These are phyloP conservation scores for Exophiala viscosa DNA, from an alignment of 2,329 filamentous ascomycete genomes.

Conservation along the genomic window DNA sequence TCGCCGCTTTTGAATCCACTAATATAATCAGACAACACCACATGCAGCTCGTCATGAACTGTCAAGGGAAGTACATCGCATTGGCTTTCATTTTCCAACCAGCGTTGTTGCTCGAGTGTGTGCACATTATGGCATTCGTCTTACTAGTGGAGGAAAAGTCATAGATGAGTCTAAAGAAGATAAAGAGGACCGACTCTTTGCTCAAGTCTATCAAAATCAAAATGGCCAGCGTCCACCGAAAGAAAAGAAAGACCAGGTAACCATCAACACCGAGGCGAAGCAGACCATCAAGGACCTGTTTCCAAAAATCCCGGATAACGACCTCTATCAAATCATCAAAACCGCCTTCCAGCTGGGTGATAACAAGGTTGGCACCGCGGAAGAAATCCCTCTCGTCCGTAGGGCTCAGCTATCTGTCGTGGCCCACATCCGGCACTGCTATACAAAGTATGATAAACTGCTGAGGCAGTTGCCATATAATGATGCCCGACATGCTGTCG, in stretches of 20 bases:
- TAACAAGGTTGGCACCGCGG: slow-evolving; percentile 56
- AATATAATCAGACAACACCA: slow-evolving; percentile 43
- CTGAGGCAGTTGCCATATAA: slow-evolving; percentile 52
- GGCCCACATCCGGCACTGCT: slow-evolving; percentile 59
- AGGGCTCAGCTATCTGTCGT: slow-evolving; percentile 60
- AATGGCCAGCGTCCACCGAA: slow-evolving; percentile 17
- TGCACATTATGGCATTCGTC: slow-evolving; percentile 44
- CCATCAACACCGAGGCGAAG: slow-evolving; percentile 55
- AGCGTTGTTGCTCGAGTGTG: slow-evolving; percentile 58
- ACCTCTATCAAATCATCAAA: slow-evolving; percentile 56
- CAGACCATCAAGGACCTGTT: slow-evolving; percentile 60
- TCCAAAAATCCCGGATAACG: slow-evolving; percentile 58
- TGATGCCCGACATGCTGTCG: slow-evolving; percentile 53
- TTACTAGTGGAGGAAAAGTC: slow-evolving; percentile 47
- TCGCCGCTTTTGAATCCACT: slow-evolving; percentile 6
- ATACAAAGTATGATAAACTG: slow-evolving; percentile 61
- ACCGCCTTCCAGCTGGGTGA: slow-evolving; percentile 60
- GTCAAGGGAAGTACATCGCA: slow-evolving; percentile 58
- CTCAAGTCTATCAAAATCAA: slow-evolving; percentile 24
- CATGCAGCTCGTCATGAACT: slow-evolving; percentile 50
- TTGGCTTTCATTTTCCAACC: slow-evolving; percentile 62
- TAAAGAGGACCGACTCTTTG: slow-evolving; percentile 23
- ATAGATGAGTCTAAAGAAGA: slow-evolving; percentile 31
- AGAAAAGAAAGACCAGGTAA: slow-evolving; percentile 34
- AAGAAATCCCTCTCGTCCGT: slow-evolving; percentile 52